Evolutionary conservation across 2,329 filamentous ascomycete genomes (phyloP), one percentile per base, ranked within the genome.

Genomic region (Talaromyces sp.): DNA sequence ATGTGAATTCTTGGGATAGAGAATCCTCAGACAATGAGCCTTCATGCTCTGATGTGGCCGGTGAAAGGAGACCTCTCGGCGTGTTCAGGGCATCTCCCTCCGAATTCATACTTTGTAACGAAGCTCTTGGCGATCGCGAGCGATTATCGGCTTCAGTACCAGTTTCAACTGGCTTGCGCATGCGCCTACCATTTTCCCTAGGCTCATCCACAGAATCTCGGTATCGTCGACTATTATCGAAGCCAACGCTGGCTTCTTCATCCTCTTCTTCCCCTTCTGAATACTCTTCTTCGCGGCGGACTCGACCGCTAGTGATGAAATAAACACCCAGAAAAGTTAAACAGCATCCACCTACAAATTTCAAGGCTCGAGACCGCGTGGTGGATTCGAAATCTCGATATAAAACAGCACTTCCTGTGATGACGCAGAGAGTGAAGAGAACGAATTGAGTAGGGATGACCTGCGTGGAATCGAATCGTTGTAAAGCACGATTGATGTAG

Each of bases 391-490:
- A 99, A 74, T 99, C 95, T 56, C 94, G 88, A 73, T 98, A 99
- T 5, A 99, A 79, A 8, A 99, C 84, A 1, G 94, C 94, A 69
- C 93, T 97, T 61, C 95, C 95, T 57, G 96, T 83, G 68, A 99
- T 98, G 65, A 98, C 95, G 5, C 91, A 96, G 7, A 99, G 82
- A 0, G 95, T 99, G 75, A 99, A 99, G 65, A 96, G 85, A 56
- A 99, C 95, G 69, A 99, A 99, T 71, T 99, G 95, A 14, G 95
- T 95, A 0, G 95, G 95, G 65, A 99, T 99, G 68, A 99, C 95
- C 74, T 97, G 92, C 0, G 95, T 99, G 6, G 95, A 96, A 75
- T 97, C 92, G 79, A 98, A 99, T 54, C 91, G 87, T 73, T 97
- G 93, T 58, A 99, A 81, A 1, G 89, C 88, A 57, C 86, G 90